Evolutionary conservation across 306 rosid genomes (phyloP).

Genomic region (Cajanus cajan): DNA sequence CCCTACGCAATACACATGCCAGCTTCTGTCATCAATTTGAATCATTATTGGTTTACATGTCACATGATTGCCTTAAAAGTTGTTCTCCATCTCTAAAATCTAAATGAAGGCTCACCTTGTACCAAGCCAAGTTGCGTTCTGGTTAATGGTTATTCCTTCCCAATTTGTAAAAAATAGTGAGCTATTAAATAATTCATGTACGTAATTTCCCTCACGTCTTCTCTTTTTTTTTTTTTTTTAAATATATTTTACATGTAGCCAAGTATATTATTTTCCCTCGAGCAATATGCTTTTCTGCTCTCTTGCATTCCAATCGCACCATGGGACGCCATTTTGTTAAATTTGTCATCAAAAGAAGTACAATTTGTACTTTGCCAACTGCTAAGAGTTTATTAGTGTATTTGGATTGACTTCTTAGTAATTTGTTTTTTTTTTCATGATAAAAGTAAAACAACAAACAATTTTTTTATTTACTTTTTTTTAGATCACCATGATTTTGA

Average conservation of each 20-base stretch:
- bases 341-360: not conserved
- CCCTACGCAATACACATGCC: conserved; percentile 34
- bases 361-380: not conserved
- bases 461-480: too few species aligned
- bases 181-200: not conserved
- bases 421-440: too few species aligned
- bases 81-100: conserved; percentile 3
- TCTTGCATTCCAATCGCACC: not conserved
- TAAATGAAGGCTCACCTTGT: not conserved
- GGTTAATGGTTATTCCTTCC: conserved; percentile 1
- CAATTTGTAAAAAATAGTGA: not conserved
- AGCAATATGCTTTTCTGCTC: not conserved
- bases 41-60: conserved; percentile 37
- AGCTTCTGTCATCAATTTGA: conserved; percentile 28
- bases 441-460: too few species aligned
- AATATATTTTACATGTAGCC: not conserved
- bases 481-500: too few species aligned
- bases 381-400: too few species aligned
- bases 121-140: not conserved
- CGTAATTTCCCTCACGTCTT: not conserved
- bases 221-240: too few species aligned
- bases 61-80: conserved; percentile 28
- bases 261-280: not conserved
- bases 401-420: too few species aligned
- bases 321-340: not conserved